phyloP scores from a whole-genome alignment of 1,284 basidiomycete species.

The Ceratobasidium sp. region DNA sequence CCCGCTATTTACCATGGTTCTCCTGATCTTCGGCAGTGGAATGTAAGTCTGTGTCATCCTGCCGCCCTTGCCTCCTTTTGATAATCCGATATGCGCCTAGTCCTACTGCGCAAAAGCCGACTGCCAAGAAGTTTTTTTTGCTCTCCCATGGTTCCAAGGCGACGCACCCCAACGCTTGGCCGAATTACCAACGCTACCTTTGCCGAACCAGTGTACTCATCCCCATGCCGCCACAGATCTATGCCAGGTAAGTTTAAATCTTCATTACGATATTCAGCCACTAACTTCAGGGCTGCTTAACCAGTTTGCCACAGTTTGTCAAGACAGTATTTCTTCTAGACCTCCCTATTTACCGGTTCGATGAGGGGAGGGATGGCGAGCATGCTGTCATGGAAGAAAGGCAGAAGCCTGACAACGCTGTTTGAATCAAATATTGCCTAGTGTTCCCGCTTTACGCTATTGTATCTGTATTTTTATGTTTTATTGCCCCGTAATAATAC shows the following conservation, averaged over 20 bases:
- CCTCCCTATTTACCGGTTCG: constrained; percentile 70
- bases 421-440: background rate
- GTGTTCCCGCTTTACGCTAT: background rate
- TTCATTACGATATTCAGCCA: background rate
- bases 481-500: background rate
- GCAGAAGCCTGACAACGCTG: constrained; percentile 46
- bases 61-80: background rate
- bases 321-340: constrained; percentile 73
- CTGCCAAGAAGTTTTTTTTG: constrained; percentile 72
- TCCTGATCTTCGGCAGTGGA: constrained; percentile 53
- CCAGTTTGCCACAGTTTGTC: constrained; percentile 63
- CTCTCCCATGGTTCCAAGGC: constrained; percentile 62
- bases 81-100: constrained; percentile 54
- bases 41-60: background rate
- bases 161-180: constrained; percentile 61
- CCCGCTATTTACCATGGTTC: constrained; percentile 72
- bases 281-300: constrained; percentile 8
- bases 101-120: constrained; percentile 77
- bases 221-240: constrained; percentile 70
- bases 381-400: constrained; percentile 60
- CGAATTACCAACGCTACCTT: constrained; percentile 67
- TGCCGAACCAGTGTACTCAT: constrained; percentile 72
- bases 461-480: background rate
- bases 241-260: constrained; percentile 51
- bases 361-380: constrained; percentile 64